These are phyloP conservation scores for Marasmius oreades DNA, from an alignment of 1,284 basidiomycete genomes.

Conservation along the genomic window DNA sequence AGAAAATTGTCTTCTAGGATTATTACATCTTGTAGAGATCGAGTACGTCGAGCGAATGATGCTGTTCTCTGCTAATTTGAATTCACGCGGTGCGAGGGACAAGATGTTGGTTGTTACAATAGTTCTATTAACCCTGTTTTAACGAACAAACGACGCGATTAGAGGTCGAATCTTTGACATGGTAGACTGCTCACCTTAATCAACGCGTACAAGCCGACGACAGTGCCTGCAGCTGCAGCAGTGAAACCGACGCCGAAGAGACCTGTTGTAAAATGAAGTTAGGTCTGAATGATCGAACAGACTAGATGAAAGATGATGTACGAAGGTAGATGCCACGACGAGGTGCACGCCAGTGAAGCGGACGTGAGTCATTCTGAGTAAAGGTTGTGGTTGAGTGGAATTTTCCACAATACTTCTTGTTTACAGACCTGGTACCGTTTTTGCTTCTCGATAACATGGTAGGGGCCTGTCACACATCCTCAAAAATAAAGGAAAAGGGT, in stretches of 20 bases:
- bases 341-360: slow-evolving; percentile 17
- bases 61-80: no score
- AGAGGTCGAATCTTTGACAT: background rate
- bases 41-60: no score
- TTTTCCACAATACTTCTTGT: no score
- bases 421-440: slow-evolving; percentile 1
- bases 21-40: background rate
- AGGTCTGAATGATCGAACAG: background rate
- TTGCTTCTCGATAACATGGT: slow-evolving; percentile 62
- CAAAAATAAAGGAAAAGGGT: slow-evolving; percentile 7
- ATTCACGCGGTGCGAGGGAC: no score
- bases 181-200: slow-evolving; percentile 41
- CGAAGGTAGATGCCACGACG: slow-evolving; percentile 4
- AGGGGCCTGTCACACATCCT: slow-evolving; percentile 45
- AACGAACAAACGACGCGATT: background rate
- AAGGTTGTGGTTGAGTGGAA: background rate
- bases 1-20: slow-evolving; percentile 75
- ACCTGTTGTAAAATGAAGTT: slow-evolving; percentile 33
- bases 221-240: slow-evolving; percentile 49
- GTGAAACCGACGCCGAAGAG: slow-evolving; percentile 51
- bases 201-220: slow-evolving; percentile 47
- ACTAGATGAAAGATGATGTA: background rate
- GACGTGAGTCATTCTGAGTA: slow-evolving; percentile 15
- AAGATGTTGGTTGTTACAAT: background rate
- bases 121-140: background rate